Evolutionary conservation across 768 basidiomycete species (phyloP), one percentile per base, ranked within the genome.

Genomic region (Pulveroboletus sp.): DNA sequence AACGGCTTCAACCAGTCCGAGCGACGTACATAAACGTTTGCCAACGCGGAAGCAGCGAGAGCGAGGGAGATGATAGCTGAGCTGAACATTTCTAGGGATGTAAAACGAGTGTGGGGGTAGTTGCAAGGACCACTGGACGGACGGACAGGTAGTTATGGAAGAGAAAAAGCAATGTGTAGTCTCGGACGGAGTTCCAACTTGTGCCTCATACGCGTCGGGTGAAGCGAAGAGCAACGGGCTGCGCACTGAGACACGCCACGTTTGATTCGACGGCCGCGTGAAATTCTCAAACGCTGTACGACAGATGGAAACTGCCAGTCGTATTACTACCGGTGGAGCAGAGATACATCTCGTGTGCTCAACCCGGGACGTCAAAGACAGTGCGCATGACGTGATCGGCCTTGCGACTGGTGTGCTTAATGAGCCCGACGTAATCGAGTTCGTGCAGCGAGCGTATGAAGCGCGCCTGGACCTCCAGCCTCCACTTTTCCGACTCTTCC

Each of bases 381-480:
- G 83, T 83, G 58, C 82, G 73, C 56, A 83, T 59, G 40, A 92
- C 80, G 69, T 89, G 89, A 59, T 90, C 90, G 8, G 74, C 76
- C 66, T 88, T 91, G 46, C 88, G 73, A 37, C 83, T 80, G 0
- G 86, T 89, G 53, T 88, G 88, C 61, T 86, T 87, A 61, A 91
- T 70, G 59, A 92, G 79, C 8, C 90, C 90, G 30, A 91, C 67
- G 58, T 81, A 83, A 60, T 92, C 89, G 34, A 93, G 74, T 59
- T 91, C 89, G 51, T 93, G 90, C 63, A 92, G 60, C 11, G 87
- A 81, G 16, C 86, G 79, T 44, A 90, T 76, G 63, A 92, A 93
- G 17, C 89, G 74, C 35, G 85, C 87, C 60, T 91, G 89, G 14
- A 83, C 76, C 52, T 86, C 78, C 48, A 79, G 47, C 55, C 74